Evolutionary conservation across 2,329 filamentous ascomycete genomes (phyloP).

Genomic region (Calcarisporium arbuscula): DNA sequence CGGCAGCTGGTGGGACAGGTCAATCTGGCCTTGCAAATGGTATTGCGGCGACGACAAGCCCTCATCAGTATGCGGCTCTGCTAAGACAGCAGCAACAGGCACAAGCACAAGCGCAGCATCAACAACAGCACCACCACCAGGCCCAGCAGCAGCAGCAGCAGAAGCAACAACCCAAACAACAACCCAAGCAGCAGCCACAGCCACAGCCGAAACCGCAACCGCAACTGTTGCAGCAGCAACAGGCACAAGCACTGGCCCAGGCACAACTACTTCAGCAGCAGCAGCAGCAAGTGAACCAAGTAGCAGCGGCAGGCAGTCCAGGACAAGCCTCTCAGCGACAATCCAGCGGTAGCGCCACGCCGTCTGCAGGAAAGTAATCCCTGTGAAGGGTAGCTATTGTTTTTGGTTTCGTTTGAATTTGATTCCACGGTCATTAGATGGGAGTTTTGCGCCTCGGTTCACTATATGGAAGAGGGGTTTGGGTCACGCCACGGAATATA

Average conservation of each 20-base stretch:
- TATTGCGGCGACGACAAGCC: conserved; percentile 42
- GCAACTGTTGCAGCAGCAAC: conserved; percentile 12
- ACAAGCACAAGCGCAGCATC: conserved; percentile 24
- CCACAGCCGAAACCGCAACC: conserved; percentile 12
- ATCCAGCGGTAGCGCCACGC: conserved; percentile 33
- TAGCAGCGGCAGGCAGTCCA: conserved; percentile 11
- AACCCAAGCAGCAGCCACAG: conserved; percentile 13
- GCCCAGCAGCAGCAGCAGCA: conserved; percentile 18
- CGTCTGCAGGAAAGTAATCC: conserved; percentile 21
- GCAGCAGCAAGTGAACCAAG: conserved; percentile 7
- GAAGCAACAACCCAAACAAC: conserved; percentile 22
- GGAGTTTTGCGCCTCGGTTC: too few relatives aligned
- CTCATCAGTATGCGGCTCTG: conserved; percentile 54
- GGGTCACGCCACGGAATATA: too few relatives aligned
- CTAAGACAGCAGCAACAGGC: conserved; percentile 52
- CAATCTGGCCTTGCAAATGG: conserved; percentile 44
- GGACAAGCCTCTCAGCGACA: conserved; percentile 24
- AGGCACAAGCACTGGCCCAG: conserved; percentile 11
- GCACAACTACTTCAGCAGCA: conserved; percentile 12
- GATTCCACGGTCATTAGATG: too few relatives aligned
- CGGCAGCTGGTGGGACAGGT: conserved; percentile 43
- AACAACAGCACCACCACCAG: conserved; percentile 21
- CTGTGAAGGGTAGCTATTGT: too few relatives aligned
- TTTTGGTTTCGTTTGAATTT: too few relatives aligned
- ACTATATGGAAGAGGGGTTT: too few relatives aligned